Conservation (phyloP, 345 rosid genomes). For the Arabis hirsuta region DNA sequence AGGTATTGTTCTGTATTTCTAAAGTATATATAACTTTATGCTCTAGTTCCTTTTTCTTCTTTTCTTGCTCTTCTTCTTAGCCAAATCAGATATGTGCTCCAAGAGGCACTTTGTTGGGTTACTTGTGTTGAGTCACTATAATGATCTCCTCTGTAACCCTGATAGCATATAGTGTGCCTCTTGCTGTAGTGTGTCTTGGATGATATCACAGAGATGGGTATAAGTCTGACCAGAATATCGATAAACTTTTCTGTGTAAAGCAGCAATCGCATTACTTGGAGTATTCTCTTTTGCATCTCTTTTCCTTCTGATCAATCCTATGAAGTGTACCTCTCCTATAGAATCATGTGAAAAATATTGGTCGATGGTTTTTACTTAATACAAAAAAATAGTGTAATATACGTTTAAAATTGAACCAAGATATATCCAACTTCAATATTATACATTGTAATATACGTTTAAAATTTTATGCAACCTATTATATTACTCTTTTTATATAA, state of each 20-base stretch:
- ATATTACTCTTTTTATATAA: too few relatives aligned
- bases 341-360: too few relatives aligned
- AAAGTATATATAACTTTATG: neutral
- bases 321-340: too few relatives aligned
- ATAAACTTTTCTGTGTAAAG: neutral
- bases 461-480: too few relatives aligned
- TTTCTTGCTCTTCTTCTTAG: slow-evolving; percentile 8
- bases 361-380: too few relatives aligned
- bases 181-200: slow-evolving; percentile 43
- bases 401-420: too few relatives aligned
- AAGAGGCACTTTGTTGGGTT: slow-evolving; percentile 16
- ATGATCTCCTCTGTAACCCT: neutral
- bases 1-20: slow-evolving; percentile 50
- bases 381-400: neutral
- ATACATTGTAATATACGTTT: too few relatives aligned
- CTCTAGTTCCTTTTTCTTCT: neutral
- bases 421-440: too few relatives aligned
- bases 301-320: too few relatives aligned
- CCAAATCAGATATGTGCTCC: slow-evolving; percentile 50
- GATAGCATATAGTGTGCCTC: slow-evolving; percentile 9
- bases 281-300: neutral
- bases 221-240: slow-evolving; percentile 41
- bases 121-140: too few relatives aligned
- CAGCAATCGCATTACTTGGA: neutral
- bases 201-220: slow-evolving; percentile 46